Evolutionary conservation across 495 filamentous ascomycete genomes (phyloP).

Genomic region (Aspergillus biplanus): DNA sequence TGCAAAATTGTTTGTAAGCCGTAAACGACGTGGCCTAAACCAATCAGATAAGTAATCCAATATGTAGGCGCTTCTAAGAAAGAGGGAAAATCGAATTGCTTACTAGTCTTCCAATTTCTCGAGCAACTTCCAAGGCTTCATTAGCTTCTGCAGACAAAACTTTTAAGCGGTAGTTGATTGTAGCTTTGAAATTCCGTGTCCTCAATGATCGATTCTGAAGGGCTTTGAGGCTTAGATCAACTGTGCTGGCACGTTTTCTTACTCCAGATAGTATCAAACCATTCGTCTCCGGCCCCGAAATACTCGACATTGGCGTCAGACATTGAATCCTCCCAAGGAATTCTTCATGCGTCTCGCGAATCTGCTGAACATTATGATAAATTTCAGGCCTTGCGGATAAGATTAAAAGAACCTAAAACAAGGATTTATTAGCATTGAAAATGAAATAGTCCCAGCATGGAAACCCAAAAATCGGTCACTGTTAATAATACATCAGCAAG

Average conservation of each 20-base stretch:
- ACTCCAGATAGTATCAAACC: conserved; percentile 26
- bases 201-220: conserved; percentile 38
- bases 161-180: conserved; percentile 33
- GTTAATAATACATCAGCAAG: conserved; percentile 73
- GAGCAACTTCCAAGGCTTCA: conserved; percentile 74
- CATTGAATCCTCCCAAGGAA: conserved; percentile 41
- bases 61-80: too few species aligned
- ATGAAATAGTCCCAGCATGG: background rate
- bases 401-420: conserved; percentile 39
- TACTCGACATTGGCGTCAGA: conserved; percentile 36
- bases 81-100: conserved; percentile 18
- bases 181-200: conserved; percentile 32
- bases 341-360: conserved; percentile 48
- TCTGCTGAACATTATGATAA: conserved; percentile 46
- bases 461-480: background rate
- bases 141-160: conserved; percentile 67
- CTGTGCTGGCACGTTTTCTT: conserved; percentile 26
- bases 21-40: conserved; percentile 77
- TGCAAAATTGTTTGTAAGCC: conserved; percentile 84
- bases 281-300: conserved; percentile 24
- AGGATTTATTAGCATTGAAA: conserved; percentile 3
- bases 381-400: conserved; percentile 43
- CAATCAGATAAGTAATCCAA: background rate
- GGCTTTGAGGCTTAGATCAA: conserved; percentile 36
- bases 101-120: conserved; percentile 76